Evolutionary conservation across 2,329 filamentous ascomycete species (phyloP), one percentile per base, ranked within the genome.

Genomic region (Diaporthe helianthi): DNA sequence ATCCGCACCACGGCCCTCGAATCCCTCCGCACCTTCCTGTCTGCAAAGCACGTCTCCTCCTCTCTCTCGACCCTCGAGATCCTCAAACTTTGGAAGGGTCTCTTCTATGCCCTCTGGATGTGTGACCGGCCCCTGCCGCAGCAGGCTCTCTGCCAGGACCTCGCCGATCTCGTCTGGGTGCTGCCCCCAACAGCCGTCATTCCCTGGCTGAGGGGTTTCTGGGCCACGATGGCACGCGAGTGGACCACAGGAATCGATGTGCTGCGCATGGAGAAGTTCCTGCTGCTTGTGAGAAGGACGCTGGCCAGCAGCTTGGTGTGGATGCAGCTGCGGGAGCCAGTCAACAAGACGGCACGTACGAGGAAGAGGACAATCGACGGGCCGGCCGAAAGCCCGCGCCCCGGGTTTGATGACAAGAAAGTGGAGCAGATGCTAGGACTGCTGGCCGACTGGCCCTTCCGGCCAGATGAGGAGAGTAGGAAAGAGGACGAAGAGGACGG

Each of bases 81-180:
- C 61, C 84, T 95, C 71, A 97, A 97, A 83, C 87, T 98, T 73
- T 97, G 94, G 93, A 97, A 97, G 78, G 95, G 94, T 6, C 87
- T 98, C 24, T 98, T 96, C 84, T 98, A 94, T 85, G 91, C 91
- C 76, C 88, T 96, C 76, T 98, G 93, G 91, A 96, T 97, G 90
- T 93, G 91, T 79, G 94, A 98, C 84, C 92, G 94, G 58, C 91
- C 94, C 13, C 82, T 90, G n/a, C 90, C 92, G 3, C 95, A 98
- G 83, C 94, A 97, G 83, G 87, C 87, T 52, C 91, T 98, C 54
- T 92, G 92, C 74, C 82, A 85, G 73, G 90, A 94, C 72, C 90
- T 98, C 67, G 92, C 94, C 52, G 86, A 82, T 1, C 88, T 98
- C 60, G 79, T 92, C 53, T 84, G 87, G 72, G 81, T 85, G 26